These are phyloP conservation scores for Pseudogymnoascus sp. DNA, from an alignment of 2,329 filamentous ascomycete genomes.

Conservation along the genomic window DNA sequence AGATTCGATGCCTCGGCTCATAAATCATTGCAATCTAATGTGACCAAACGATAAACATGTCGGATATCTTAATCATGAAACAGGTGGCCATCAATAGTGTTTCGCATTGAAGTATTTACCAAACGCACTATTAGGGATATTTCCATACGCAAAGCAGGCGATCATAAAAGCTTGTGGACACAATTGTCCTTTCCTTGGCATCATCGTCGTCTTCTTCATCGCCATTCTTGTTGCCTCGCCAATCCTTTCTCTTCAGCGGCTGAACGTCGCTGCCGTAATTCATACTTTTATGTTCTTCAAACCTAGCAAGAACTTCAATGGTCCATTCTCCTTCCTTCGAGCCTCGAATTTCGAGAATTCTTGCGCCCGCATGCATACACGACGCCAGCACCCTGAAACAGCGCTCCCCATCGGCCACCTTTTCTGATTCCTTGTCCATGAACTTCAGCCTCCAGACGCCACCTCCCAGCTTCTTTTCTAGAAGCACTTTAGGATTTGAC, in stretches of 20 bases:
- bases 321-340: conserved; percentile 39
- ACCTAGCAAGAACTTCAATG: conserved; percentile 59
- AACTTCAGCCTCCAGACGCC: conserved; percentile 82
- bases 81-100: background rate
- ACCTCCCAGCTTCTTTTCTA: conserved; percentile 58
- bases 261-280: conserved; percentile 79
- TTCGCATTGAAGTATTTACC: background rate
- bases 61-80: background rate
- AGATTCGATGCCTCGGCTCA: no score
- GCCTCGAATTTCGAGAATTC: conserved; percentile 46
- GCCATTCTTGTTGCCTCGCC: conserved; percentile 12
- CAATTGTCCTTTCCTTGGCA: conserved; percentile 15
- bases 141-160: conserved; percentile 61
- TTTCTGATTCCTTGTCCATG: conserved; percentile 29
- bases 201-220: conserved; percentile 4
- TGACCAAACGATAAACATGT: background rate
- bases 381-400: conserved; percentile 61
- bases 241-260: conserved; percentile 26
- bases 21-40: background rate
- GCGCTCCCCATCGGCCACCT: conserved; percentile 11
- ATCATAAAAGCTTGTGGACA: conserved; percentile 74
- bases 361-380: conserved; percentile 85
- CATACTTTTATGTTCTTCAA: conserved; percentile 87
- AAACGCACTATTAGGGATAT: conserved; percentile 1
- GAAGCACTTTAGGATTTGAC: conserved; percentile 42